A percentile compares a stretch with the other conserved stretches of the same genome.
Evolutionary conservation across 768 basidiomycete species (phyloP).

Genomic region (Nidula microcarpa): DNA sequence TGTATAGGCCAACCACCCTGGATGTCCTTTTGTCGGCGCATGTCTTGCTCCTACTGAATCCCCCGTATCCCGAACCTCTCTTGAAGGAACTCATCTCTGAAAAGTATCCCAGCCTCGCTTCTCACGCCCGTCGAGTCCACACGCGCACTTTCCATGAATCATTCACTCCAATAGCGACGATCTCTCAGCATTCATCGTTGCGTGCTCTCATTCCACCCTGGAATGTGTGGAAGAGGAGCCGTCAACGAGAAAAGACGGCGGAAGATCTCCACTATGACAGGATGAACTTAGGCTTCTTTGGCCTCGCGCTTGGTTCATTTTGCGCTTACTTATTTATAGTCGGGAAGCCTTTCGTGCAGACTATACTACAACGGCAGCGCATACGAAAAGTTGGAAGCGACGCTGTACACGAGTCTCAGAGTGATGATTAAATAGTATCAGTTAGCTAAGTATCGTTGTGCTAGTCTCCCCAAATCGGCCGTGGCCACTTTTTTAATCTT

Average conservation of each 20-base stretch:
- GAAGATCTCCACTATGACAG: constrained; percentile 46
- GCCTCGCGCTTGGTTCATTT: constrained; percentile 38
- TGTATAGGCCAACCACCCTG: constrained; percentile 52
- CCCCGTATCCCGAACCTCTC: constrained; percentile 60
- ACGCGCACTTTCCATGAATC: constrained; percentile 16
- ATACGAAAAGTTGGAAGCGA: no score
- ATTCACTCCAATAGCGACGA: constrained; percentile 9
- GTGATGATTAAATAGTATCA: no score
- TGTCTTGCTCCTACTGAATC: constrained; percentile 52
- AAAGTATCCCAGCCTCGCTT: constrained; percentile 53
- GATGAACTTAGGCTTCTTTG: constrained; percentile 53
- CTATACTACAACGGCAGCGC: neutral
- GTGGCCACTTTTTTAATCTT: no score
- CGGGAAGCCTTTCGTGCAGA: constrained; percentile 1
- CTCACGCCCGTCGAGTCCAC: constrained; percentile 55
- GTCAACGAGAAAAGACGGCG: constrained; percentile 11
- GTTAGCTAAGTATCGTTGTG: no score
- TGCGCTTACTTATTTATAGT: constrained; percentile 32
- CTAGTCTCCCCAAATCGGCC: no score
- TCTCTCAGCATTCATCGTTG: constrained; percentile 21
- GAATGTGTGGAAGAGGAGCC: constrained; percentile 10
- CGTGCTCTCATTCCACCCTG: constrained; percentile 37
- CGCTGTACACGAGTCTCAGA: no score
- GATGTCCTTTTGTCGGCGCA: constrained; percentile 71
- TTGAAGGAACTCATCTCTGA: constrained; percentile 51